These are phyloP conservation scores for Candida qinlingensis DNA, from an alignment of 805 yeast genomes.

Conservation along the genomic window DNA sequence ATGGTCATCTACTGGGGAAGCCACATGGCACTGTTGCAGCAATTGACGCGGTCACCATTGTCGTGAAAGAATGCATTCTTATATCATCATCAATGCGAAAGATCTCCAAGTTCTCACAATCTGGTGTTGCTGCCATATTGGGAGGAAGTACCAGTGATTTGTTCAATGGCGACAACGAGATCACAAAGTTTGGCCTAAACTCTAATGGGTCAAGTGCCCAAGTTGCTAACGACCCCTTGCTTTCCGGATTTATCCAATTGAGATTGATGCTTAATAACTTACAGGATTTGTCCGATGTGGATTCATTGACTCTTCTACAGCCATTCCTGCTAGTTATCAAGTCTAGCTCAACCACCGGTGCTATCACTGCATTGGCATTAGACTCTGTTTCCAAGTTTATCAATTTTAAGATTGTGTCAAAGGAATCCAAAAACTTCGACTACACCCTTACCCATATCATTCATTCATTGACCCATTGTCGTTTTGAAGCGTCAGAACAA, in stretches of 20 bases:
- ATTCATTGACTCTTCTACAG: constrained; percentile 67
- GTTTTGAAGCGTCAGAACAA: constrained; percentile 93
- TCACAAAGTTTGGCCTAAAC: constrained; percentile 24
- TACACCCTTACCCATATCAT: constrained; percentile 57
- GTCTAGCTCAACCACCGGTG: constrained; percentile 80
- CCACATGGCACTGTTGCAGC: constrained; percentile 26
- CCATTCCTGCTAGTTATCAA: constrained; percentile 84
- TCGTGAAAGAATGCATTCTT: constrained; percentile 82
- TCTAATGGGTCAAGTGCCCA: constrained; percentile 18
- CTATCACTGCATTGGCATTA: constrained; percentile 77
- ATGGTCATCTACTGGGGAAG: constrained; percentile 3
- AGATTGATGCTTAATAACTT: constrained; percentile 63
- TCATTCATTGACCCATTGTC: constrained; percentile 79
- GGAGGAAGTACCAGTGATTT: constrained; percentile 54
- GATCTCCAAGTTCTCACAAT: constrained; percentile 66
- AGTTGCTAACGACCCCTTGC: constrained; percentile 50
- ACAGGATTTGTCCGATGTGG: constrained; percentile 48
- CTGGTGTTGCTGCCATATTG: constrained; percentile 81
- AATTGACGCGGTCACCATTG: constrained; percentile 74
- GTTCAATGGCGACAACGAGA: constrained; percentile 40
- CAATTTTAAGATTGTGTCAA: constrained; percentile 59
- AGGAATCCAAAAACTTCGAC: constrained; percentile 47
- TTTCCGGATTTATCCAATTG: constrained; percentile 75
- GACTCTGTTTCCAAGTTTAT: constrained; percentile 70
- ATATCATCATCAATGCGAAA: constrained; percentile 89